Percentiles rank a stretch among this genome's conserved stretches.
phyloP scores from a whole-genome alignment of 768 basidiomycete genomes.

The Pleurotus salmoneostramineus region DNA sequence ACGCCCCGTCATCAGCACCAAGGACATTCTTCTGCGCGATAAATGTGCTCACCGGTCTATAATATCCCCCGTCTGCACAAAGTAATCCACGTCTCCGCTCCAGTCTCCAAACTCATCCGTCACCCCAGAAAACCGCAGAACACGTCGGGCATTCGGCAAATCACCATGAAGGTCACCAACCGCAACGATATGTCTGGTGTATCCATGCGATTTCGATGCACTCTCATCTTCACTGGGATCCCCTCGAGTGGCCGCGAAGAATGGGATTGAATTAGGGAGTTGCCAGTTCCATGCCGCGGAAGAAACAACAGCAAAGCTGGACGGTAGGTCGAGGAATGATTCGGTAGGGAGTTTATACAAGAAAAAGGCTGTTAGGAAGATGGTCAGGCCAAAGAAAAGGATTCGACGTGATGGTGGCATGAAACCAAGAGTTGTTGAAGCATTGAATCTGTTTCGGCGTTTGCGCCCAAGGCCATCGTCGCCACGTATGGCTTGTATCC shows the following conservation, averaged over 20 bases:
- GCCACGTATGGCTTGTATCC: too few relatives aligned
- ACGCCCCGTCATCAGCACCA: background rate
- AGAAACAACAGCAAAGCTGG: background rate
- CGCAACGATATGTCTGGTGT: constrained; percentile 66
- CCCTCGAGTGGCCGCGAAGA: background rate
- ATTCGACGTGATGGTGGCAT: background rate
- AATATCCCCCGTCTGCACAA: constrained; percentile 96
- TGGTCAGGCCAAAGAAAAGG: background rate
- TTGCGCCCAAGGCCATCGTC: too few relatives aligned
- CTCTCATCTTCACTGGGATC: background rate
- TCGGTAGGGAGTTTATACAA: background rate
- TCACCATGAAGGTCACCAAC: constrained; percentile 95
- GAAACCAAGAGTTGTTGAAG: background rate
- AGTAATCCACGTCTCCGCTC: constrained; percentile 78
- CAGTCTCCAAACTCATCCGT: constrained; percentile 71
- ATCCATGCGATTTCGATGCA: constrained; percentile 13
- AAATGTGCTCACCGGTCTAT: constrained; percentile 68
- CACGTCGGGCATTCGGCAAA: constrained; percentile 69
- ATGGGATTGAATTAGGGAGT: background rate
- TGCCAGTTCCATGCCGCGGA: background rate
- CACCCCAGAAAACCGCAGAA: constrained; percentile 78
- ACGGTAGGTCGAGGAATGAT: background rate
- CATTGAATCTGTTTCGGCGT: background rate
- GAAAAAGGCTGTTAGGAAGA: background rate
- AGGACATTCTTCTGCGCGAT: too few relatives aligned